phyloP scores from a whole-genome alignment of 371 early-diverging fungal genomes.

The Actinomortierella wolfii region DNA sequence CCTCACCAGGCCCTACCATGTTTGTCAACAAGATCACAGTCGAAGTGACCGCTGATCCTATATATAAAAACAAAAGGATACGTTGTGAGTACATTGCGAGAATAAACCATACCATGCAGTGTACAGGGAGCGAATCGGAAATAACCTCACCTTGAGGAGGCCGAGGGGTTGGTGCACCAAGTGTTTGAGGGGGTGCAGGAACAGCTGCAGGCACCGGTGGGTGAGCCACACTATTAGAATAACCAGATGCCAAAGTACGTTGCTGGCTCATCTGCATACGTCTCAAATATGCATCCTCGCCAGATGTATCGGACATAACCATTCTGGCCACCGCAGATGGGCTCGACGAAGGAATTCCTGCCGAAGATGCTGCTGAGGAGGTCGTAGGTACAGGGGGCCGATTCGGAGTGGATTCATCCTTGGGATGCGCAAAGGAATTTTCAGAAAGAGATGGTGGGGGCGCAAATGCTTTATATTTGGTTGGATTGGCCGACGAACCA shows the following conservation, averaged over 20 bases:
- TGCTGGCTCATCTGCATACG: slow-evolving; percentile 57
- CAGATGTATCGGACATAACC: slow-evolving; percentile 53
- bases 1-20: slow-evolving; percentile 74
- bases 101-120: too few species aligned
- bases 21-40: slow-evolving; percentile 62
- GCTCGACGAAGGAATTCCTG: too few species aligned
- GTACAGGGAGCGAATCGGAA: not conserved
- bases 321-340: not conserved
- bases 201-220: too few species aligned
- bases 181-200: too few species aligned
- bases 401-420: too few species aligned
- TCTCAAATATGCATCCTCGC: slow-evolving; percentile 75
- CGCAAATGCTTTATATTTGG: slow-evolving; percentile 31
- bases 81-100: not conserved
- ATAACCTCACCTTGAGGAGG: slow-evolving; percentile 3
- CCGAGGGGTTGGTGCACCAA: too few species aligned
- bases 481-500: too few species aligned
- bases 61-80: too few species aligned
- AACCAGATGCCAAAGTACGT: not conserved
- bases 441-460: slow-evolving; percentile 17
- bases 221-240: too few species aligned
- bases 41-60: slow-evolving; percentile 23
- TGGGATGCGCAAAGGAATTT: too few species aligned
- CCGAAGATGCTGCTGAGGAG: too few species aligned
- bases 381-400: too few species aligned